Evolutionary conservation across 2,329 filamentous ascomycete genomes (phyloP).

Genomic region (Apiospora phragmitis): DNA sequence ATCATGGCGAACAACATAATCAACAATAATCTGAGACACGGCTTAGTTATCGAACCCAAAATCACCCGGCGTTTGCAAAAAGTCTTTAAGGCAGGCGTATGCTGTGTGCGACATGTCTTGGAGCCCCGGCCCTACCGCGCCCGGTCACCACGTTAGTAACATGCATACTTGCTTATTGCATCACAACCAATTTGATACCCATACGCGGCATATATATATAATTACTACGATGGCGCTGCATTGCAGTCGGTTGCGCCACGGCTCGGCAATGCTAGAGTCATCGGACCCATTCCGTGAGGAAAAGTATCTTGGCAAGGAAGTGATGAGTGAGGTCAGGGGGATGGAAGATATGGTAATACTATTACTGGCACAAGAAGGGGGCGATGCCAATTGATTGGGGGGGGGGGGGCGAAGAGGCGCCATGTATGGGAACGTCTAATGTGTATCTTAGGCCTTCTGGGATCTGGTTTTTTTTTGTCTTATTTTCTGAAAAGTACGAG

Average conservation of each 20-base stretch:
- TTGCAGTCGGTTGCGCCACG: not conserved
- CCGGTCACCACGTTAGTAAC: not conserved
- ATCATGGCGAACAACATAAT: not conserved
- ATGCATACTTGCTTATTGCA: not conserved
- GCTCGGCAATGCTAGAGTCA: not conserved
- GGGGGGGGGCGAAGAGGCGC: not conserved
- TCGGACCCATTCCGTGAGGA: not conserved
- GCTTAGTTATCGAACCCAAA: slow-evolving; percentile 5
- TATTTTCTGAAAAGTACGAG: not conserved
- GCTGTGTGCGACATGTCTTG: not conserved
- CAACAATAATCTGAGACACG: slow-evolving; percentile 8
- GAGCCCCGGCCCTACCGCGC: not conserved
- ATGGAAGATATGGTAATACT: not conserved
- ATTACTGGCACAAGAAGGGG: not conserved
- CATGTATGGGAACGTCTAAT: not conserved
- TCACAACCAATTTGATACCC: not conserved
- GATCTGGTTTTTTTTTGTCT: not conserved
- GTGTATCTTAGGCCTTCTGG: not conserved
- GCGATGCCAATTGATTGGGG: not conserved
- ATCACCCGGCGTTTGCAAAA: not conserved
- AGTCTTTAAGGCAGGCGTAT: not conserved
- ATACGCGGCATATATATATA: slow-evolving; percentile 6
- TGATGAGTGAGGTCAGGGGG: not conserved
- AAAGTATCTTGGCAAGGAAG: not conserved
- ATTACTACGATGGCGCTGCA: not conserved